These are phyloP conservation scores for Ganoderma sp. DNA, from an alignment of 1,284 basidiomycete genomes.

Conservation along the genomic window DNA sequence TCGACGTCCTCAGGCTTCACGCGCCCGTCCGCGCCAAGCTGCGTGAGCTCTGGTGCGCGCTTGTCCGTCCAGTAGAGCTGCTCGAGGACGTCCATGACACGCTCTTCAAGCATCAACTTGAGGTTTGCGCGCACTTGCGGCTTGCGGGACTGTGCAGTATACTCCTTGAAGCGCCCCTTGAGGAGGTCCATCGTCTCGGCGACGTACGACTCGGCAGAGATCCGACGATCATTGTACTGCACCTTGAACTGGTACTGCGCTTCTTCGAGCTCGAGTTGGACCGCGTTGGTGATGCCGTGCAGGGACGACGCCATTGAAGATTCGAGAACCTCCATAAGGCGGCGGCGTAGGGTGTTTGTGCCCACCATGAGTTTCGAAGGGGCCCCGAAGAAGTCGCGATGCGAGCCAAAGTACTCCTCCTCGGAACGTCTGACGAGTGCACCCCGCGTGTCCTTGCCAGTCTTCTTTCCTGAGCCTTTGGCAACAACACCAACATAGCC, in stretches of 20 bases:
- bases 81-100: slow-evolving; percentile 96
- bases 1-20: slow-evolving; percentile 83
- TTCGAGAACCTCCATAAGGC: slow-evolving; percentile 96
- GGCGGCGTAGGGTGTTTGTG: slow-evolving; percentile 85
- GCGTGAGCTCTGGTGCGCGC: slow-evolving; percentile 77
- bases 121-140: slow-evolving; percentile 88
- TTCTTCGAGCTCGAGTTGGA: slow-evolving; percentile 96
- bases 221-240: slow-evolving; percentile 96
- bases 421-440: slow-evolving; percentile 74
- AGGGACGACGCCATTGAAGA: slow-evolving; percentile 96
- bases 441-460: slow-evolving; percentile 50
- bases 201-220: slow-evolving; percentile 96
- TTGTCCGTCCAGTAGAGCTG: slow-evolving; percentile 97
- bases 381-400: slow-evolving; percentile 78
- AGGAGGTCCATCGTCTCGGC: slow-evolving; percentile 95
- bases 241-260: slow-evolving; percentile 99
- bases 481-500: slow-evolving; percentile 99
- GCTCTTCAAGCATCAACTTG: slow-evolving; percentile 93
- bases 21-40: slow-evolving; percentile 74
- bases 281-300: slow-evolving; percentile 94
- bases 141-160: slow-evolving; percentile 86
- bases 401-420: slow-evolving; percentile 78
- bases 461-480: slow-evolving; percentile 66
- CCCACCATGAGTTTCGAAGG: slow-evolving; percentile 83
- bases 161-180: slow-evolving; percentile 91